Base-by-base conservation (phyloP, 176 grass and related monocot genomes). In the Aegilops longissima region DNA sequence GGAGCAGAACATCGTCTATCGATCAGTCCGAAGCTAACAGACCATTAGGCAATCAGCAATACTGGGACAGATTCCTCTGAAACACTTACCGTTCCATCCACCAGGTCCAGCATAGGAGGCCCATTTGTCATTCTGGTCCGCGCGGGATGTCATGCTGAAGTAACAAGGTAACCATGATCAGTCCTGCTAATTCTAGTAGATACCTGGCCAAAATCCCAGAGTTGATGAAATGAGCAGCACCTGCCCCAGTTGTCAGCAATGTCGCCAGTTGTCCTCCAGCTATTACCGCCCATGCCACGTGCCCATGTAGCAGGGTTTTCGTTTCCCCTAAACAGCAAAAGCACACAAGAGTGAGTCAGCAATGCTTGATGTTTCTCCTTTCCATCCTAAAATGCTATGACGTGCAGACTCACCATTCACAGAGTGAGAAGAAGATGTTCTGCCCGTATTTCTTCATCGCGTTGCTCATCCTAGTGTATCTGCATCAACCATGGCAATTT, bases 201-300 rank as follows among this genome's bases (percentile, higher is more conserved):
- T 88, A 18, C 25, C 31, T 27, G 61, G 35, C 52, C 35, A 35
- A 23, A 40, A 5, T 44, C 34, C 8, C 24, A 27, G 40, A 82
- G 2, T 14, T 11, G 38, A 81, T 49, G 35, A 75, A 84, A 87
- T 84, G 62, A 81, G 27, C 14, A 70, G 63, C 56, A 95, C 97
- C 94, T 97, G 69, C 21, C 72, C 97, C 97, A 99, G 77, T 93
- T 97, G 76, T 97, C 97, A 6, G 66, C 77, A 9, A 99, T 99
- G 81, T 99, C 94, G 0, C n/a, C 89, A 12, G 97, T 99, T 67
- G 97, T 99, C 88, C 97, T 96, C 97, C 97, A 97, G 89, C 97
- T 99, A 69, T 99, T 99, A 35, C 94, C 97, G 24, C 94, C 97
- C 35, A 94, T 83, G 29, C 80, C 2, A 1, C 90, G 49, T 66